Conservation (phyloP, 1,284 basidiomycete species). For the Mixia osmundae region DNA sequence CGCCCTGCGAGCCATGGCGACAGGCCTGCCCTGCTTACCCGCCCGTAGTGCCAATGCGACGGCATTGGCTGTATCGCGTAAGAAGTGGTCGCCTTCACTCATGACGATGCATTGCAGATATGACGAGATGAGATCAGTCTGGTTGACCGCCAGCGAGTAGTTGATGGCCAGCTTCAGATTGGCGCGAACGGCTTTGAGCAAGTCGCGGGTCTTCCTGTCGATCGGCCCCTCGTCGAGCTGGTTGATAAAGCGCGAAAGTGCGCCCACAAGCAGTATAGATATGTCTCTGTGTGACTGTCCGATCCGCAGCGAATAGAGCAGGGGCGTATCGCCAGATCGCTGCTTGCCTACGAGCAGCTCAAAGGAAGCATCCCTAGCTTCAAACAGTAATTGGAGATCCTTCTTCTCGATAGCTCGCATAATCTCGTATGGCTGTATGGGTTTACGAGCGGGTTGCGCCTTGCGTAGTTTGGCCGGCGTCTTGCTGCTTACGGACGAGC, state of each 20-base stretch:
- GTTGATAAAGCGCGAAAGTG: constrained; percentile 12
- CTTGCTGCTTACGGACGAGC: too few species aligned
- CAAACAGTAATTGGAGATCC: constrained; percentile 6
- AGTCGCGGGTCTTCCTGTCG: constrained; percentile 5
- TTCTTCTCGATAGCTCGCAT: too few species aligned
- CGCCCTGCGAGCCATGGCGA: constrained; percentile 6
- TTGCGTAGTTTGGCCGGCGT: too few species aligned
- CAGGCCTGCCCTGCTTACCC: constrained; percentile 9
- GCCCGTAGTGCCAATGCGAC: constrained; percentile 12
- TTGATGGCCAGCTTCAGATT: constrained; percentile 16
- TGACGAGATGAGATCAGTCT: constrained; percentile 14
- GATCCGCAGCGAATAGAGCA: constrained; percentile 5
- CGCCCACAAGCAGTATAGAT: constrained; percentile 10
- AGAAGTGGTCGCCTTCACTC: constrained; percentile 14
- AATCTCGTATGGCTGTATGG: too few species aligned
- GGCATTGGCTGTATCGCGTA: constrained; percentile 9
- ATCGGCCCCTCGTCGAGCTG: constrained; percentile 11
- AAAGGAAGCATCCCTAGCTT: constrained; percentile 6
- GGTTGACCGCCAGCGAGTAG: constrained; percentile 8
- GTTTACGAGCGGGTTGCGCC: too few species aligned
- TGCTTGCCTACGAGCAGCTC: constrained; percentile 5
- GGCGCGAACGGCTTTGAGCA: constrained; percentile 12
- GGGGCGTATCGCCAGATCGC: constrained; percentile 5
- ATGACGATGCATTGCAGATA: constrained; percentile 17
- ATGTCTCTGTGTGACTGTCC: constrained; percentile 13